These are phyloP conservation scores for Epichloe aotearoae DNA, from an alignment of 2,329 filamentous ascomycete genomes.

Conservation along the genomic window DNA sequence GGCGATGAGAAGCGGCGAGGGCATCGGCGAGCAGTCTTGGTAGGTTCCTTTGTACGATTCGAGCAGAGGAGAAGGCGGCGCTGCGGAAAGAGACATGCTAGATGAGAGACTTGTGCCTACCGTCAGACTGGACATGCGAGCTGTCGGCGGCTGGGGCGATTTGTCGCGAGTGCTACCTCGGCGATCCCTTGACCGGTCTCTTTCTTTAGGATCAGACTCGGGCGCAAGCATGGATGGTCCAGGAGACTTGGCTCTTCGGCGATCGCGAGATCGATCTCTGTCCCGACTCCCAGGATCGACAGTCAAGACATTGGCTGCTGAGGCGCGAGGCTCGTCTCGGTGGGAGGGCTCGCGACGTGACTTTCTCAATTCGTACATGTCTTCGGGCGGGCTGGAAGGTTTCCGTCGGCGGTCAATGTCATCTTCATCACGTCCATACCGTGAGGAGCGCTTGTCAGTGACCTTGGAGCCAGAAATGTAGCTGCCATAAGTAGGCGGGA, in stretches of 20 bases:
- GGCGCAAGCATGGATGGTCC: constrained; percentile 12
- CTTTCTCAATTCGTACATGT: constrained; percentile 10
- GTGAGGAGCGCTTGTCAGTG: constrained; percentile 12
- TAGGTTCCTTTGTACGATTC: constrained; percentile 92
- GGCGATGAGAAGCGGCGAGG: constrained; percentile 57
- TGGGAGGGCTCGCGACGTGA: constrained; percentile 12
- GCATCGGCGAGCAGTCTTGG: constrained; percentile 90
- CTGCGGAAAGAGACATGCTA: constrained; percentile 33
- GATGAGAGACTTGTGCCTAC: constrained; percentile 32
- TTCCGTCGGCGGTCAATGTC: constrained; percentile 2
- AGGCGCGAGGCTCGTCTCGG: constrained; percentile 23
- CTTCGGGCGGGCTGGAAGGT: constrained; percentile 7
- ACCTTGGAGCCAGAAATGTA: constrained; percentile 12
- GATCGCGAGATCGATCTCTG: constrained; percentile 21
- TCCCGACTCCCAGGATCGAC: constrained; percentile 26
- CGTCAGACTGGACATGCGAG: constrained; percentile 38
- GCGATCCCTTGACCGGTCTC: constrained; percentile 17
- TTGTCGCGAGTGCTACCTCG: constrained; percentile 25
- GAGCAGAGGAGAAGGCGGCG: constrained; percentile 71
- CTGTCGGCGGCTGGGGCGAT: constrained; percentile 35
- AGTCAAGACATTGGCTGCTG: constrained; percentile 27
- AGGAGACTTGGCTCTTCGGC: constrained; percentile 17
- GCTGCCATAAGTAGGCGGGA: constrained; percentile 15
- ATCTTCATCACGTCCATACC: constrained; percentile 8
- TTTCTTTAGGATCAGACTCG: constrained; percentile 8